Conservation (phyloP, 2,329 filamentous ascomycete species). For the Arthrinium puccinioides region DNA sequence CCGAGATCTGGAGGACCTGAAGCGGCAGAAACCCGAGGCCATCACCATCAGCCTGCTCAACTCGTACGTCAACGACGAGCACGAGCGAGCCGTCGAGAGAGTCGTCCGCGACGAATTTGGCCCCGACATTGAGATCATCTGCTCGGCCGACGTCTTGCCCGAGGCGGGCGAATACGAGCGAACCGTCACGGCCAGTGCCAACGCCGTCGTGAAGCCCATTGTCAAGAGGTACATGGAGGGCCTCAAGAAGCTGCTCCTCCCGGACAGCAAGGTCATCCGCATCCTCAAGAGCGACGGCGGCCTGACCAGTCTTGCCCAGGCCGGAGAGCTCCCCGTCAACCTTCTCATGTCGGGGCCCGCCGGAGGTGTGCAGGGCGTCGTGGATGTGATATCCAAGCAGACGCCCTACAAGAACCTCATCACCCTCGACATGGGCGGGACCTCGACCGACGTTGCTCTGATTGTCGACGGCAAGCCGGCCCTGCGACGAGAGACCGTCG, state of each 20-base stretch:
- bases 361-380: slow-evolving; percentile 40
- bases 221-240: slow-evolving; percentile 36
- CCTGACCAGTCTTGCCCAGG: slow-evolving; percentile 34
- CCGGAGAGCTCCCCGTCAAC: slow-evolving; percentile 37
- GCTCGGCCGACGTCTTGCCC: slow-evolving; percentile 35
- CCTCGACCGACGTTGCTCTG: slow-evolving; percentile 39
- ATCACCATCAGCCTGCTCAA: slow-evolving; percentile 39
- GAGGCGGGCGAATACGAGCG: slow-evolving; percentile 42
- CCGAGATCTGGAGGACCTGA: slow-evolving; percentile 27
- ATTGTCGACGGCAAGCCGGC: slow-evolving; percentile 33
- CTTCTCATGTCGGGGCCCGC: slow-evolving; percentile 42
- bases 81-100: slow-evolving; percentile 30
- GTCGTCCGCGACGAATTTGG: slow-evolving; percentile 35
- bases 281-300: slow-evolving; percentile 43
- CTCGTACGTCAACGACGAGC: slow-evolving; percentile 33
- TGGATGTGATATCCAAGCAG: slow-evolving; percentile 34
- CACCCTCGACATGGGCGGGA: slow-evolving; percentile 43
- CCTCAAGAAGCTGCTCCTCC: slow-evolving; percentile 27
- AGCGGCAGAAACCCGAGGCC: slow-evolving; percentile 32
- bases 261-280: slow-evolving; percentile 35
- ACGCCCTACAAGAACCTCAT: slow-evolving; percentile 40
- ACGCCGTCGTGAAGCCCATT: slow-evolving; percentile 39
- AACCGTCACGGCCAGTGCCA: slow-evolving; percentile 38
- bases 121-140: slow-evolving; percentile 32
- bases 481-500: slow-evolving; percentile 36